Base-by-base conservation (phyloP, 2,329 filamentous ascomycete genomes). In the Epichloe gansuensis region DNA sequence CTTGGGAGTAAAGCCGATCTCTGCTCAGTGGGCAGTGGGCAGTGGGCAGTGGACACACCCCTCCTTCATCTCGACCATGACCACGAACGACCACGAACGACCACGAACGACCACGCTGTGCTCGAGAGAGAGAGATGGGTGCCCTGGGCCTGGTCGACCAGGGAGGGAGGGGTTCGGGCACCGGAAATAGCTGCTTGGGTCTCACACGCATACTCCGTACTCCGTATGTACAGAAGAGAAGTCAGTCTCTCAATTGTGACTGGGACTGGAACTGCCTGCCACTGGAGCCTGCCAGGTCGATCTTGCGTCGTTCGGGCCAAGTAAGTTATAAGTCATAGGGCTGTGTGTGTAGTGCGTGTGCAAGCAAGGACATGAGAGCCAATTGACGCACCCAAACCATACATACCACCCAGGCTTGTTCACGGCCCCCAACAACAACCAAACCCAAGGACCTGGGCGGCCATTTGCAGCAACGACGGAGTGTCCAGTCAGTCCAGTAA, bases 101-200 rank as follows among this genome's bases (percentile, higher is more conserved):
- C 21, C 2, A 23, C 23, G 23, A 23, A 23, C 49, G 50, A n/a
- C 35, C 17, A 17, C 39, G 39, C 39, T 42, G 39, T n/a, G 39
- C 43, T 34, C 25, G 13, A 47, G 42, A 21, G 28, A 2, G 44
- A 11, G n/a, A 31, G 44, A n/a, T 15, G 28, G 34, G 23, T 17
- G 47, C 12, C 21, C 23, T 23, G 15, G 37, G 28, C 39, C 25
- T 28, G 25, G 21, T n/a, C 31, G 48, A 11, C 25, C 28, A 21
- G 43, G 23, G 28, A 25, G 13, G 39, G 42, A 31, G 46, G 17
- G 46, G 46, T 45, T 39, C 38, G 28, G 45, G 45, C 21, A 48
- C 46, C 53, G 42, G 43, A 54, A 54, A 54, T 52, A 54, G 53
- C 53, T 54, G 50, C 44, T 51, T 48, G 21, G n/a, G 41, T 45